These are phyloP conservation scores for Amylostereum chailletii DNA, from an alignment of 1,284 basidiomycete species.

Conservation along the genomic window DNA sequence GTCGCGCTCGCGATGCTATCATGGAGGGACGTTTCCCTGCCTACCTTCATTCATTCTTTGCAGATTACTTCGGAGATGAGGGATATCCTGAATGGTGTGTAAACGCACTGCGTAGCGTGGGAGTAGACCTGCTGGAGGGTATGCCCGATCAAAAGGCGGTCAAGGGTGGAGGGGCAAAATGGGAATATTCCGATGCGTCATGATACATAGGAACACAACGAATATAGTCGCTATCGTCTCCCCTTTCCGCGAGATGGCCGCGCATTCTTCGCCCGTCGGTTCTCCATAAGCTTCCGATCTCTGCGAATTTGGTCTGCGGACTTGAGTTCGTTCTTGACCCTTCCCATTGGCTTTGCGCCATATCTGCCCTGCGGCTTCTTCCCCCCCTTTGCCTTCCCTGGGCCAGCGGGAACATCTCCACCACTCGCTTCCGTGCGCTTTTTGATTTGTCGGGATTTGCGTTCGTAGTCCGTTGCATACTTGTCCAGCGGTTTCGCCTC, in stretches of 20 bases:
- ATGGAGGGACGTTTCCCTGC: conserved; percentile 65
- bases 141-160: conserved; percentile 30
- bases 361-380: conserved; percentile 27
- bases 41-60: conserved; percentile 68
- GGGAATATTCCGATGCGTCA: conserved; percentile 50
- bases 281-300: conserved; percentile 52
- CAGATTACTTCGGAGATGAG: conserved; percentile 54
- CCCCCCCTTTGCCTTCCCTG: conserved; percentile 23
- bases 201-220: not conserved
- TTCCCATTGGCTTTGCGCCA: conserved; percentile 50
- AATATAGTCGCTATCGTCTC: conserved; percentile 25
- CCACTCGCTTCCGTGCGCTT: conserved; percentile 34
- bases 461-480: conserved; percentile 58
- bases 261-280: conserved; percentile 68
- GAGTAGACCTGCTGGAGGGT: conserved; percentile 63
- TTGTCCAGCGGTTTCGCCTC: conserved; percentile 69
- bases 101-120: conserved; percentile 66
- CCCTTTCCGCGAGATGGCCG: conserved; percentile 49
- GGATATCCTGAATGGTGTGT: conserved; percentile 81
- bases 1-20: conserved; percentile 70
- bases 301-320: conserved; percentile 80
- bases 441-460: conserved; percentile 53
- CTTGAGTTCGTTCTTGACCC: conserved; percentile 75
- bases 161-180: conserved; percentile 58
- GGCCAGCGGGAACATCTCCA: conserved; percentile 11